Percentiles rank a stretch among this genome's conserved stretches.
phyloP scores from a whole-genome alignment of 2,329 filamentous ascomycete genomes.

The Claviceps pusilla region DNA sequence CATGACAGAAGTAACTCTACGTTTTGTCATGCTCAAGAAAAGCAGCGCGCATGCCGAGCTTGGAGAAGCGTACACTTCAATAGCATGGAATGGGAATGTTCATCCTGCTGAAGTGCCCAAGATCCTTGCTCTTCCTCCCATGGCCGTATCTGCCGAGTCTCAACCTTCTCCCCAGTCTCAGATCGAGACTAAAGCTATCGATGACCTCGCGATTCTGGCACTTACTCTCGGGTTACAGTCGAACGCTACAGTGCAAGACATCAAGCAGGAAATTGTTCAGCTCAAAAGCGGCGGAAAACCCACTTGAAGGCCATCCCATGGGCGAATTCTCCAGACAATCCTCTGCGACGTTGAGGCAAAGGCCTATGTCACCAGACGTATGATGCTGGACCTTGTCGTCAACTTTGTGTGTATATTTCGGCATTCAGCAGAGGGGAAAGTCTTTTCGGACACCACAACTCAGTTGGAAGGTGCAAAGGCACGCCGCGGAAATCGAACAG shows the following conservation, averaged over 20 bases:
- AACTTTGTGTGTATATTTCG: neutral
- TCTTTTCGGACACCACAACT: neutral
- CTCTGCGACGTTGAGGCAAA: neutral
- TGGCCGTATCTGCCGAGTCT: neutral
- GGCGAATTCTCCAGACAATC: neutral
- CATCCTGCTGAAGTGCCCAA: constrained; percentile 7
- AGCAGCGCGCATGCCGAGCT: constrained; percentile 7
- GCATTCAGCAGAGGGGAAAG: neutral
- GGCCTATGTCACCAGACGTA: neutral
- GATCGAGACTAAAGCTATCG: constrained; percentile 8
- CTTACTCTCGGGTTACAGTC: constrained; percentile 18
- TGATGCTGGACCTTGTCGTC: too few relatives aligned
- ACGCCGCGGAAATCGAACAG: neutral
- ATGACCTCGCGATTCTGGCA: constrained; percentile 22
- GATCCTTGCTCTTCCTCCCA: constrained; percentile 9
- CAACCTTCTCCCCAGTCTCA: neutral
- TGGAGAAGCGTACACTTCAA: constrained; percentile 6
- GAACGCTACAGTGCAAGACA: constrained; percentile 22
- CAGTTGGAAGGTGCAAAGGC: too few relatives aligned
- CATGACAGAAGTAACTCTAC: constrained; percentile 70
- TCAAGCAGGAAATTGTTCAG: constrained; percentile 18
- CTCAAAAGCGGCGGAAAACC: constrained; percentile 12
- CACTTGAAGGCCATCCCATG: neutral
- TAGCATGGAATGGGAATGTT: constrained; percentile 7
- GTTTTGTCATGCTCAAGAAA: constrained; percentile 57